phyloP scores from a whole-genome alignment of 306 rosid genomes.

The Pterocarpus macrocarpus region DNA sequence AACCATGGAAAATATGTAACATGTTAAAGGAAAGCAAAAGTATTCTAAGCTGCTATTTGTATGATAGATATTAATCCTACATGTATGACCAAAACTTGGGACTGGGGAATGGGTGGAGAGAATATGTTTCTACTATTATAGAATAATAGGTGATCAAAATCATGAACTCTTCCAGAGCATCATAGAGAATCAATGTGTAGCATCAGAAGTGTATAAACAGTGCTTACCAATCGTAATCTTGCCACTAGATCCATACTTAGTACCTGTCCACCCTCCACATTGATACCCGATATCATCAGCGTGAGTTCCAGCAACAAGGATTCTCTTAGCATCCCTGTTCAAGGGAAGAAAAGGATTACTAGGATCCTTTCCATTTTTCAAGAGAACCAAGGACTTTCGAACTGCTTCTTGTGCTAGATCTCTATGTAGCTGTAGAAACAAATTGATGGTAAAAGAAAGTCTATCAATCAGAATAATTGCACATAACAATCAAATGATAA shows the following conservation, averaged over 20 bases:
- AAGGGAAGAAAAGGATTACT: slow-evolving; percentile 72
- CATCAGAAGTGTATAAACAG: background rate
- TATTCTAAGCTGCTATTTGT: too few species aligned
- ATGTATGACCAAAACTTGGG: background rate
- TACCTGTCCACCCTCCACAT: slow-evolving; percentile 86
- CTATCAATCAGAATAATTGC: background rate
- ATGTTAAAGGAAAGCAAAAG: too few species aligned
- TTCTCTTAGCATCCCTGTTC: slow-evolving; percentile 61
- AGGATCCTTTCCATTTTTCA: slow-evolving; percentile 78
- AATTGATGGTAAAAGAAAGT: slow-evolving; percentile 10
- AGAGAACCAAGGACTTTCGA: slow-evolving; percentile 82
- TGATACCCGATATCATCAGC: slow-evolving; percentile 88
- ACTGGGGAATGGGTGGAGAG: background rate
- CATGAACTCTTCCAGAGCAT: background rate
- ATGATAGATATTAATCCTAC: background rate
- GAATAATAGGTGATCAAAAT: background rate
- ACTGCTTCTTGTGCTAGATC: slow-evolving; percentile 85
- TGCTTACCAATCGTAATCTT: slow-evolving; percentile 66
- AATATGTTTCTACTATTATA: background rate
- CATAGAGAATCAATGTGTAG: background rate
- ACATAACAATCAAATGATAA: background rate
- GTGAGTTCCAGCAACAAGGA: slow-evolving; percentile 84
- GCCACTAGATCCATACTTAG: slow-evolving; percentile 68
- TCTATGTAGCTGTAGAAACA: slow-evolving; percentile 66
- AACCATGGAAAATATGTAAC: too few species aligned